Conservation (phyloP, 208 protist genomes). For the Crithidia expoeki region DNA sequence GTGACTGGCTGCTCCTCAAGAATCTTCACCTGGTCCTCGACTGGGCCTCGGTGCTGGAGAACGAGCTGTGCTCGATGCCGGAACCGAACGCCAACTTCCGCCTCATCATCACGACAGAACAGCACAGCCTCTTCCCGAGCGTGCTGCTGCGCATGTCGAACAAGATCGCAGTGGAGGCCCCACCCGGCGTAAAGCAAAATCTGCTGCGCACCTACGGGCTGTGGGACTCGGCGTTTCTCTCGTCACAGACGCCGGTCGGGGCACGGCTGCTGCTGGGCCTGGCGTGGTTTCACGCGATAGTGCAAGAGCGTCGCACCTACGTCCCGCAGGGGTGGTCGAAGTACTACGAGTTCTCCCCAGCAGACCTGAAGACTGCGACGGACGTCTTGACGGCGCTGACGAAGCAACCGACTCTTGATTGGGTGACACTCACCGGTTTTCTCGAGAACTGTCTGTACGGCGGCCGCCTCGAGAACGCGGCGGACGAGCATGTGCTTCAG, state of each 20-base stretch:
- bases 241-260: conserved; percentile 36
- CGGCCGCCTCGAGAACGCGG: conserved; percentile 94
- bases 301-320: conserved; percentile 97
- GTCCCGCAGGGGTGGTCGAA: conserved; percentile 98
- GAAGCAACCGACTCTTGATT: conserved; percentile 65
- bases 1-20: conserved; percentile 96
- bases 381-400: conserved; percentile 81
- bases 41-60: conserved; percentile 94
- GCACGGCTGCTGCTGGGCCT: conserved; percentile 92
- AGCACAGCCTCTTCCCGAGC: conserved; percentile 91
- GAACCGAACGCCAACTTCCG: conserved; percentile 91
- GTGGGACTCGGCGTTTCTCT: conserved; percentile 76
- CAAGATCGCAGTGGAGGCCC: conserved; percentile 96
- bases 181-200: conserved; percentile 96
- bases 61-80: conserved; percentile 89
- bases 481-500: conserved; percentile 87
- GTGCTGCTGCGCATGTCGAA: conserved; percentile 93
- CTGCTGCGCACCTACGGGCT: conserved; percentile 92
- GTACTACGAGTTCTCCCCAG: conserved; percentile 96
- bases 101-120: conserved; percentile 96
- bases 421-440: conserved; percentile 91
- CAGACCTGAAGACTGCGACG: conserved; percentile 93
- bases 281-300: conserved; percentile 96
- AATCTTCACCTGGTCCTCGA: conserved; percentile 96
- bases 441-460: conserved; percentile 96